phyloP scores from a whole-genome alignment of 495 filamentous ascomycete species.

The Neurospora pannonica region DNA sequence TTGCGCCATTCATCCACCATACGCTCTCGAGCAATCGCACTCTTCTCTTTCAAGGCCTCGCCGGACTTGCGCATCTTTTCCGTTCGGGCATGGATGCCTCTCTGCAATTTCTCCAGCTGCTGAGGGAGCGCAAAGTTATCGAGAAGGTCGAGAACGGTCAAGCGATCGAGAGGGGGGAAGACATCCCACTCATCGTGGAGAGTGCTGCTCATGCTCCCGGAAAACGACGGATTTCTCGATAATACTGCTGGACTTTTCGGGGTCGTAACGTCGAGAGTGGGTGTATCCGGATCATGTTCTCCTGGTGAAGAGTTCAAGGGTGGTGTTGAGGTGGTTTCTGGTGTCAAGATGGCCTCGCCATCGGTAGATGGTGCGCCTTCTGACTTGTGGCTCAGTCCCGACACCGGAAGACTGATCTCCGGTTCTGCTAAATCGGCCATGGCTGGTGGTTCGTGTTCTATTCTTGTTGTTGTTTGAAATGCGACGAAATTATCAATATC shows the following conservation, averaged over 20 bases:
- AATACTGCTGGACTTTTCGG: conserved; percentile 41
- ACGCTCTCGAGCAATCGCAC: conserved; percentile 48
- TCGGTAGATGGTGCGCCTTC: conserved; percentile 31
- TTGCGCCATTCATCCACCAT: conserved; percentile 84
- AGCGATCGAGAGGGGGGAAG: conserved; percentile 75
- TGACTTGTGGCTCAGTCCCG: conserved; percentile 24
- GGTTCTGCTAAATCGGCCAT: conserved; percentile 40
- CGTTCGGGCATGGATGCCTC: conserved; percentile 65
- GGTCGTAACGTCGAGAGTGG: conserved; percentile 26
- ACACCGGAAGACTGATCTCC: conserved; percentile 24
- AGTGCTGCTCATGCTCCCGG: conserved; percentile 51
- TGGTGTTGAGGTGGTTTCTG: conserved; percentile 29
- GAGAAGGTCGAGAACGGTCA: conserved; percentile 85
- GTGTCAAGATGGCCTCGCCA: conserved; percentile 33
- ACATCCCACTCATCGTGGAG: conserved; percentile 86
- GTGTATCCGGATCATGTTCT: conserved; percentile 35
- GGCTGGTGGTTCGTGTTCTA: conserved; percentile 22
- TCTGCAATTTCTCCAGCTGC: conserved; percentile 80
- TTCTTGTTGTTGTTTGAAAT: conserved; percentile 27
- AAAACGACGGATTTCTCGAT: conserved; percentile 68
- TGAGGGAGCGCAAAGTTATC: conserved; percentile 88
- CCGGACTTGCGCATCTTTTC: conserved; percentile 77
- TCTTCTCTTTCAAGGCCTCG: conserved; percentile 52
- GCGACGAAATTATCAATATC: conserved; percentile 12
- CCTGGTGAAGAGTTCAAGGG: conserved; percentile 29